Conservation (phyloP, 169 alveolate genomes). For the Haemoproteus tartakovskyi region DNA sequence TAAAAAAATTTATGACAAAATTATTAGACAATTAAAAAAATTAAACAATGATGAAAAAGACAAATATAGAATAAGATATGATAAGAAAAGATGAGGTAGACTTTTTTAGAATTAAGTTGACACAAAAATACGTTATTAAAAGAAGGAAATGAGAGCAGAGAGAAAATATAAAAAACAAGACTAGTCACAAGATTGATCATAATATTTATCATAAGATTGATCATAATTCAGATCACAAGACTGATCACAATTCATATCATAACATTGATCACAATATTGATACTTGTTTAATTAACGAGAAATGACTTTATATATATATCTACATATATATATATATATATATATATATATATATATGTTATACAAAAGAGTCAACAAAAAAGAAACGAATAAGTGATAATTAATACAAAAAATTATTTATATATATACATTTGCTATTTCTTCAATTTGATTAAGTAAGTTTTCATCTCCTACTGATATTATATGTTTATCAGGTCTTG, state of each 20-base stretch:
- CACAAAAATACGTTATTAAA: too few species aligned
- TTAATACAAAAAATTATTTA: background rate
- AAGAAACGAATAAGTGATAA: background rate
- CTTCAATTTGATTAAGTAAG: constrained; percentile 3
- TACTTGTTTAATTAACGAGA: too few species aligned
- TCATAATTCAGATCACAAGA: background rate
- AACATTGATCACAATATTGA: background rate
- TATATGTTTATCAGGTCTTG: constrained; percentile 61
- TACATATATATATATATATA: too few species aligned
- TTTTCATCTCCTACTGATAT: constrained; percentile 29
- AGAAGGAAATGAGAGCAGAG: too few species aligned
- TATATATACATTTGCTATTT: constrained; percentile 31
- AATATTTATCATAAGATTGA: background rate
- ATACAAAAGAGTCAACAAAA: background rate
- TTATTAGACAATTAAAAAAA: too few species aligned
- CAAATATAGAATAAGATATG: too few species aligned
- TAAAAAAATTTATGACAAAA: too few species aligned
- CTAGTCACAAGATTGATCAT: background rate
- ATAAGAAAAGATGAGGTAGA: too few species aligned
- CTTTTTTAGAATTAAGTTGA: too few species aligned
- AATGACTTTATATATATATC: too few species aligned
- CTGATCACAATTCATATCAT: background rate
- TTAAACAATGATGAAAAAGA: too few species aligned
- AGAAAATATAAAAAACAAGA: constrained; percentile 3
- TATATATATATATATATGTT: background rate